Evolutionary conservation across 768 basidiomycete species (phyloP), one percentile per base, ranked within the genome.

Genomic region (Pholiota conissans): DNA sequence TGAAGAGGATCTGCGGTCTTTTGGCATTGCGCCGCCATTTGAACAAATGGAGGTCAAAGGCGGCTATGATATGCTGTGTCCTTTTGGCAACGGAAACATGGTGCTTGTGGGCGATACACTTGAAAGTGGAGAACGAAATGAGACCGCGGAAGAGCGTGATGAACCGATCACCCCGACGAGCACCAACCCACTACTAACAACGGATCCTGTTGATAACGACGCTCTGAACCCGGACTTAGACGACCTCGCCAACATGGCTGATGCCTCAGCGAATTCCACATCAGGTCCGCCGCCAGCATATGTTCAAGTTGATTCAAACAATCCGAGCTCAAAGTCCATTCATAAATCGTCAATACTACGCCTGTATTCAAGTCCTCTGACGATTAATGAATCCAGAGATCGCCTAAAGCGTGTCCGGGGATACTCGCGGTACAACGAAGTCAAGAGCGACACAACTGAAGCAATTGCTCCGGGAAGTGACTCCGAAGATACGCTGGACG

Each of bases 401-500:
- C 34, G 34, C 16, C 34, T 35, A 3, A 35, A 35, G 34, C 34
- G 34, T 35, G 59, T 46, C 0, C 64, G 63, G 6, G 59, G 65
- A 0, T 73, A 64, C 34, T n/a, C 55, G 34, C 0, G 70, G 75
- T 51, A 49, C 72, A 20, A 63, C 63, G 34, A 35, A 35, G 34
- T 35, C 34, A 35, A 35, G 34, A 35, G 34, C 16, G 34, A 35
- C 3, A 9, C 34, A 16, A 10, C 2, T 35, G 34, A 3, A 16
- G 34, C 34, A 9, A 35, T 9, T 11, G 34, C 3, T 11, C 34
- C 34, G 3, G 34, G 34, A 9, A 16, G 16, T 35, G 34, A 35
- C 3, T 9, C 9, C 2, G 34, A 35, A 16, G 34, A 35, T 10
- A 35, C 34, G 2, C 34, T 35, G 9, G 34, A 35, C 16, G 9